Conservation (phyloP, 371 early-diverging fungal species). For the Encephalitozoon hellem region DNA sequence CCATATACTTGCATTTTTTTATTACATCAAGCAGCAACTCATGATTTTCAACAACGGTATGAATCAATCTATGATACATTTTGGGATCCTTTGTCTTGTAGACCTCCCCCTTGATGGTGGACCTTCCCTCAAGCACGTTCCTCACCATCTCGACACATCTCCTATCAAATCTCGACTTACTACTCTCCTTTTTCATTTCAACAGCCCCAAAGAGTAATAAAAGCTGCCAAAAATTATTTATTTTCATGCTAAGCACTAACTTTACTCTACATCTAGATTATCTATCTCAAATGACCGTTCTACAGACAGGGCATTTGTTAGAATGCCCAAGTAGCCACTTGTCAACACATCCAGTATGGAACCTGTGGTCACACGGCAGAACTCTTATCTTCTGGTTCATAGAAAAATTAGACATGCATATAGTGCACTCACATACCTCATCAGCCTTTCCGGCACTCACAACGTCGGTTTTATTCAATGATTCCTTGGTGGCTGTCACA, state of each 20-base stretch:
- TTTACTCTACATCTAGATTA: not conserved
- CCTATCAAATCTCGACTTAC: slow-evolving; percentile 45
- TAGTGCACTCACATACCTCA: slow-evolving; percentile 21
- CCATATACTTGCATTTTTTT: slow-evolving; percentile 25
- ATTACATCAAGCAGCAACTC: slow-evolving; percentile 39
- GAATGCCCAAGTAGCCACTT: slow-evolving; percentile 44
- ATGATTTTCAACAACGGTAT: slow-evolving; percentile 47
- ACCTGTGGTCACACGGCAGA: slow-evolving; percentile 42
- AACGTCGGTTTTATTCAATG: not conserved
- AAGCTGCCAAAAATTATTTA: not conserved
- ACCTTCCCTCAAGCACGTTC: slow-evolving; percentile 41
- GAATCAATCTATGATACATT: slow-evolving; percentile 50
- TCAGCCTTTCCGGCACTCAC: not conserved
- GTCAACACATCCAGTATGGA: slow-evolving; percentile 50
- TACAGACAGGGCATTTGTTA: slow-evolving; percentile 49
- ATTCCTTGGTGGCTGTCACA: not conserved
- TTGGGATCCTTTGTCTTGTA: slow-evolving; percentile 52
- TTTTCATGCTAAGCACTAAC: not conserved
- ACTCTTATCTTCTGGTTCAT: slow-evolving; percentile 21
- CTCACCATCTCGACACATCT: slow-evolving; percentile 52
- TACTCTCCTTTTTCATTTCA: not conserved
- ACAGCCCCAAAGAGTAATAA: not conserved
- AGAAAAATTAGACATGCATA: slow-evolving; percentile 34
- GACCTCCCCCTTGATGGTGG: slow-evolving; percentile 54
- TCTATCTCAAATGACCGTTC: not conserved